Conservation (phyloP, 2,329 filamentous ascomycete species). For the Aspergillus pseudoterreus region DNA sequence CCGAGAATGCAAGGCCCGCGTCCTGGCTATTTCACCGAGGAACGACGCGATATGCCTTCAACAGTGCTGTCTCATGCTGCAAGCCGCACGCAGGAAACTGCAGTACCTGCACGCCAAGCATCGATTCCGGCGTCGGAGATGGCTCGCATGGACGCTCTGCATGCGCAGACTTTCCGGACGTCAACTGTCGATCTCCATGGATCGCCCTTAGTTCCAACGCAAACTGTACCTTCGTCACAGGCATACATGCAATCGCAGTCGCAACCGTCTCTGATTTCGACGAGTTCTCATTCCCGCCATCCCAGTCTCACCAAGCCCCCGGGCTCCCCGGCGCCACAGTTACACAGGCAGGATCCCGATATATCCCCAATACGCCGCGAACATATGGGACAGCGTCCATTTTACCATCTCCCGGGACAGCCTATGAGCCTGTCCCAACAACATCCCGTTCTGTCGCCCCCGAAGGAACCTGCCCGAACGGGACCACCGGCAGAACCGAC, state of each 20-base stretch:
- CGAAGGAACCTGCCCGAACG: slow-evolving; percentile 33
- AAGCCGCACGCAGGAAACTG: slow-evolving; percentile 26
- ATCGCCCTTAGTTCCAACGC: slow-evolving; percentile 19
- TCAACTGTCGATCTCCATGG: slow-evolving; percentile 19
- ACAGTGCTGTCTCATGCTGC: slow-evolving; percentile 21
- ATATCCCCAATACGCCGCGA: slow-evolving; percentile 34
- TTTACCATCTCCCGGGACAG: slow-evolving; percentile 27
- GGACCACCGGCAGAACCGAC: slow-evolving; percentile 26
- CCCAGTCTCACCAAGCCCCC: slow-evolving; percentile 32
- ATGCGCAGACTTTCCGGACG: slow-evolving; percentile 19
- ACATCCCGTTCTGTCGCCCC: slow-evolving; percentile 29
- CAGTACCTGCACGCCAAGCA: slow-evolving; percentile 29
- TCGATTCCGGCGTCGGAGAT: slow-evolving; percentile 27
- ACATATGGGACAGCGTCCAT: slow-evolving; percentile 31
- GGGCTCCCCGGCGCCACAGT: slow-evolving; percentile 29
- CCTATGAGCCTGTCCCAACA: slow-evolving; percentile 26
- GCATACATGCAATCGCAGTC: slow-evolving; percentile 28
- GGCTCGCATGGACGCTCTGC: slow-evolving; percentile 31
- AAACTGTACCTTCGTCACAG: slow-evolving; percentile 18
- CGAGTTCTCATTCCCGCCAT: slow-evolving; percentile 33
- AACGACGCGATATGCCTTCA: slow-evolving; percentile 29
- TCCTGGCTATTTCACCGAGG: slow-evolving; percentile 43
- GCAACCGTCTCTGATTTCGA: slow-evolving; percentile 22
- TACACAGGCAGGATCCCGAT: slow-evolving; percentile 30
- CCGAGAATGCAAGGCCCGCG: slow-evolving; percentile 40